Evolutionary conservation across 2,329 filamentous ascomycete genomes (phyloP), one percentile per base, ranked within the genome.

Genomic region (Nigrospora osmanthi): DNA sequence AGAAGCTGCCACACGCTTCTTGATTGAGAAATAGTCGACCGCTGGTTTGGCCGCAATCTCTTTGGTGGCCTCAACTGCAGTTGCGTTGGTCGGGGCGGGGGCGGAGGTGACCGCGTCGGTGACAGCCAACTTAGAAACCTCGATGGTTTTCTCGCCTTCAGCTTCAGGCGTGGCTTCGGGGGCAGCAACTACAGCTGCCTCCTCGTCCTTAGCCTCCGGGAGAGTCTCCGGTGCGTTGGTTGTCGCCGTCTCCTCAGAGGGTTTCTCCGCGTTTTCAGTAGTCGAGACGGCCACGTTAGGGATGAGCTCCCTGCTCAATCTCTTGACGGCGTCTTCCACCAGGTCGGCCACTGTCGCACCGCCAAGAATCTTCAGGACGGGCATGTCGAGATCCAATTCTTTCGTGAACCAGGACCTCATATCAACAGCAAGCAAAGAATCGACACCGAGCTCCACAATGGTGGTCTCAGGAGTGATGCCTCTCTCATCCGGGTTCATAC

Each of bases 371-470:
- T 41, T 39, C 1, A 52, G 31, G 9, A 52, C 45, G 5, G 49
- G 49, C 6, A 52, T 33, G 11, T 52, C 35, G 3, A 49, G 38
- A 3, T 35, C 32, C 1, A 52, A 13, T n/a, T 36, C 39, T 15
- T 42, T 46, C 7, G 44, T 38, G 13, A 47, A 46, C 49, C 49
- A 52, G 13, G 40, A 44, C 2, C 49, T 38, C 7, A 52, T 47
- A 13, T 52, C 49, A 10, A 52, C 49, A 33, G 49, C 45, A 12
- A 47, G 19, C 15, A 52, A 28, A 3, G 49, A 52, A 12, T 50
- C 47, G 34, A 52, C 17, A 1, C 48, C 44, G 6, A 49, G 28
- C 42, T 40, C 38, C 12, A 40, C 28, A 12, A 40, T 15, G 11
- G 23, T 28, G 4, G 30, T 41, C 23, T 34, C 32, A n/a, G 39